phyloP scores from a whole-genome alignment of 2,329 filamentous ascomycete species.

The Colletotrichum ledebouriae region DNA sequence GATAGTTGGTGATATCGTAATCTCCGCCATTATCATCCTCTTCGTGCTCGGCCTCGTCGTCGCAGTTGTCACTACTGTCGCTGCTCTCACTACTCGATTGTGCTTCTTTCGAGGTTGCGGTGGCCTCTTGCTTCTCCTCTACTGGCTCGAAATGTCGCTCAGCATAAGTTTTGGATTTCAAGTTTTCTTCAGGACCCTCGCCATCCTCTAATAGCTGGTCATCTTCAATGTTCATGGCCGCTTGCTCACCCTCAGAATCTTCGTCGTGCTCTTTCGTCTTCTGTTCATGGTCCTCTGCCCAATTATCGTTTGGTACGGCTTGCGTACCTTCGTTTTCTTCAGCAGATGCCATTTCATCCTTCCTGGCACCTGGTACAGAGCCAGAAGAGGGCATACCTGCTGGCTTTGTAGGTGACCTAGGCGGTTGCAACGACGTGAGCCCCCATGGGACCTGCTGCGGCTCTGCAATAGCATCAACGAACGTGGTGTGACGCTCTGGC shows the following conservation, averaged over 20 bases:
- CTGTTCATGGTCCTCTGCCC: conserved; percentile 17
- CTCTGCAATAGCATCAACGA: conserved; percentile 36
- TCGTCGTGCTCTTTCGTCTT: conserved; percentile 1
- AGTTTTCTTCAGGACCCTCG: conserved; percentile 24
- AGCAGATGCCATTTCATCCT: not conserved
- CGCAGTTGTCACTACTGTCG: conserved; percentile 24
- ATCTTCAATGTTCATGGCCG: conserved; percentile 25
- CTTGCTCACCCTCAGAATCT: conserved; percentile 20
- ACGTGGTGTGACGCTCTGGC: conserved; percentile 12
- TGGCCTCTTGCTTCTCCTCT: conserved; percentile 9
- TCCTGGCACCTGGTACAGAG: not conserved
- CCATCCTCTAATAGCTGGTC: conserved; percentile 30
- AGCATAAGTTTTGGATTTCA: conserved; percentile 17
- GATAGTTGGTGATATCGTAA: conserved; percentile 42
- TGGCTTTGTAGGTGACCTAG: not conserved
- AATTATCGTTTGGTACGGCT: conserved; percentile 14
- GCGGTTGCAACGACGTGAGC: conserved; percentile 23
- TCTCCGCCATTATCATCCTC: conserved; percentile 41
- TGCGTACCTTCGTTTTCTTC: not conserved
- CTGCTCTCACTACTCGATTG: conserved; percentile 20
- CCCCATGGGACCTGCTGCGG: conserved; percentile 40
- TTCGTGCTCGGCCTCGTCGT: conserved; percentile 37
- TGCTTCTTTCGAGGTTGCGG: not conserved
- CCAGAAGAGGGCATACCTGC: not conserved
- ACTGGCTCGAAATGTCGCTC: conserved; percentile 26